Evolutionary conservation across 495 filamentous ascomycete species (phyloP), one percentile per base, ranked within the genome.

Genomic region (Neurospora sp.): DNA sequence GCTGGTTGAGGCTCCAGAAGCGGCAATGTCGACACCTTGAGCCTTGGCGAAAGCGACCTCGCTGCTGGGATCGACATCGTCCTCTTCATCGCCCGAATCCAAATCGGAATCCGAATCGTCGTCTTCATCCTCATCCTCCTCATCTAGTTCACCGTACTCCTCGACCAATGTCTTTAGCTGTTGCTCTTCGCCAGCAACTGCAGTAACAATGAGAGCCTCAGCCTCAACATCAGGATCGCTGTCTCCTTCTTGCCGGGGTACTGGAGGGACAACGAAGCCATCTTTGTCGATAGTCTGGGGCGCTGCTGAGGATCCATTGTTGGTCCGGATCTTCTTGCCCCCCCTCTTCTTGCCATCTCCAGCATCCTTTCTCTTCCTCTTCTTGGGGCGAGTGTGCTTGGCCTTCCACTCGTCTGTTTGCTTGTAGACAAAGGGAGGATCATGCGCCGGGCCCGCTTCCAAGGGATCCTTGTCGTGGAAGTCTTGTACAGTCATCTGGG

Each of bases 361-460:
- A 10, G n/a, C 70, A 2, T 61, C 70, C 73, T 79, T 78, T n/a
- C 79, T 72, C 74, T 71, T 86, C 74, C 84, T 85, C 77, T 86
- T 86, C 59, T 80, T 75, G 68, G 75, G 74, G 75, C 76, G 74
- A 7, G 68, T 65, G 59, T 81, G 84, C 80, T 76, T 88, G 79
- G 80, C 87, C 82, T 80, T 83, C 79, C 75, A 86, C 72, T 87
- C 83, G 20, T 82, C 77, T 1, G 82, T 84, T 40, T 90, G 86
- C 73, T 92, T 86, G 74, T 91, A 91, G 77, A 96, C 91, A 8
- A 91, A 89, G 2, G 96, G 96, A 1, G 96, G 96, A 78, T 97
- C 93, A 48, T 91, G 89, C 3, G 82, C 78, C 8, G 53, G 53
- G 16, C 22, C 53, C 12, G 80, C 79, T 41, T 83, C 80, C 61